Conservation (phyloP, 148 eudicot genomes). For the Diospyros kaki region DNA sequence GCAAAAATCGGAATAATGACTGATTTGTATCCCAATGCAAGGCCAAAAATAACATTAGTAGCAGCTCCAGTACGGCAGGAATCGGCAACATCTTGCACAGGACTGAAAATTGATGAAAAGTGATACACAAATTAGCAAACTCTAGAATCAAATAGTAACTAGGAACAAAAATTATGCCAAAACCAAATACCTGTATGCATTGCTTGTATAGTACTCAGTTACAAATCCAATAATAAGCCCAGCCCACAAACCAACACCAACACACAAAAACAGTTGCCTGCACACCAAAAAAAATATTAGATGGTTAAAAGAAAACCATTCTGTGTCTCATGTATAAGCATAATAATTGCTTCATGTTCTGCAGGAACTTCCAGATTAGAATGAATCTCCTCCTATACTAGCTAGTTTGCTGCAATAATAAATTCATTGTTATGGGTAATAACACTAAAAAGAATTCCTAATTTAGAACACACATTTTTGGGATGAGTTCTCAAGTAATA, state of each 20-base stretch:
- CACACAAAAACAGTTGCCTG: constrained; percentile 88
- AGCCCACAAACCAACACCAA: constrained; percentile 91
- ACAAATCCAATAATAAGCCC: constrained; percentile 91
- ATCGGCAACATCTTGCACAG: constrained; percentile 96
- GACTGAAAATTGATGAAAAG: constrained; percentile 39
- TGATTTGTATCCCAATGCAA: constrained; percentile 87
- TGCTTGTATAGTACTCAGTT: constrained; percentile 87
- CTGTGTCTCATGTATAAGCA: not conserved
- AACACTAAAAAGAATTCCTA: not conserved
- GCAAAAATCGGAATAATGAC: constrained; percentile 89
- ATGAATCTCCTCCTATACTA: not conserved
- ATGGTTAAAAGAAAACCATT: not conserved
- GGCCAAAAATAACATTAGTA: constrained; percentile 83
- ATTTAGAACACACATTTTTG: not conserved
- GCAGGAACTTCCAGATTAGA: not conserved
- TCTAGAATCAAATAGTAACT: not conserved
- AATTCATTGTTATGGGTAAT: not conserved
- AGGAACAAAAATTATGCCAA: not conserved
- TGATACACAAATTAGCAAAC: constrained; percentile 8
- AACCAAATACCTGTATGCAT: constrained; percentile 68
- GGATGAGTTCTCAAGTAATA: not conserved
- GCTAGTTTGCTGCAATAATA: not conserved
- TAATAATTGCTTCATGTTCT: not conserved
- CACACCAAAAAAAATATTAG: constrained; percentile 19
- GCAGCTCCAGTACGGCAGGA: constrained; percentile 96